Percentiles rank a stretch among this genome's conserved stretches.
Conservation (phyloP, 2,329 filamentous ascomycete species). For the Aspergillus oerlinghausenensis region DNA sequence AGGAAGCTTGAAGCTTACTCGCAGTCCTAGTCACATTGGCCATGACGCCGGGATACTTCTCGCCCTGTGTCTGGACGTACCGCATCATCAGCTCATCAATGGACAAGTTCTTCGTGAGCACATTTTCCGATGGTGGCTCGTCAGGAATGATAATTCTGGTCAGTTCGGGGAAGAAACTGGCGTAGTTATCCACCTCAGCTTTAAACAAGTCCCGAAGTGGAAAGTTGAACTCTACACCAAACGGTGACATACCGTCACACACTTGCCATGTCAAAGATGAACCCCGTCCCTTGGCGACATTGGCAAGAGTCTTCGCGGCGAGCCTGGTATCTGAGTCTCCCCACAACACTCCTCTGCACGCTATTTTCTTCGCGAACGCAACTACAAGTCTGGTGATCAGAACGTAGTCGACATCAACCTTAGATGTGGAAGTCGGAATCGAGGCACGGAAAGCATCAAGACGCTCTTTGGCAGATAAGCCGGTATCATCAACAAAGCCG, state of each 20-base stretch:
- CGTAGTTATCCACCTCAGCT: conserved; percentile 70
- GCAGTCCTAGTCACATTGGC: conserved; percentile 92
- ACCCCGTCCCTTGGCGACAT: conserved; percentile 87
- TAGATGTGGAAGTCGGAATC: conserved; percentile 69
- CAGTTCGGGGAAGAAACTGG: conserved; percentile 51
- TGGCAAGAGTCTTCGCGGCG: conserved; percentile 77
- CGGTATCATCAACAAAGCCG: conserved; percentile 23
- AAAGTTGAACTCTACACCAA: conserved; percentile 63
- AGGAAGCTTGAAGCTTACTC: conserved; percentile 63
- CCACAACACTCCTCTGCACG: conserved; percentile 69
- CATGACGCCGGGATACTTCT: conserved; percentile 83
- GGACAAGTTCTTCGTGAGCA: conserved; percentile 58
- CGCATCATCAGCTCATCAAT: conserved; percentile 87
- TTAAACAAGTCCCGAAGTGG: conserved; percentile 81
- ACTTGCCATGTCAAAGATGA: conserved; percentile 77
- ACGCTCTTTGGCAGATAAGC: conserved; percentile 37
- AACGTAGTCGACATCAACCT: conserved; percentile 66
- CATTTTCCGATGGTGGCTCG: conserved; percentile 30
- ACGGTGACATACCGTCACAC: conserved; percentile 64
- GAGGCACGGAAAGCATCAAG: conserved; percentile 55
- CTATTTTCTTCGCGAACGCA: conserved; percentile 54
- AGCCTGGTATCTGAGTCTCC: conserved; percentile 84
- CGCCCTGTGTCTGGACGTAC: conserved; percentile 83
- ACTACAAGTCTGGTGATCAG: conserved; percentile 70
- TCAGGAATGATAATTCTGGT: conserved; percentile 44